These are phyloP conservation scores for Leishmania tarentolae DNA, from an alignment of 208 protist species.

Conservation along the genomic window DNA sequence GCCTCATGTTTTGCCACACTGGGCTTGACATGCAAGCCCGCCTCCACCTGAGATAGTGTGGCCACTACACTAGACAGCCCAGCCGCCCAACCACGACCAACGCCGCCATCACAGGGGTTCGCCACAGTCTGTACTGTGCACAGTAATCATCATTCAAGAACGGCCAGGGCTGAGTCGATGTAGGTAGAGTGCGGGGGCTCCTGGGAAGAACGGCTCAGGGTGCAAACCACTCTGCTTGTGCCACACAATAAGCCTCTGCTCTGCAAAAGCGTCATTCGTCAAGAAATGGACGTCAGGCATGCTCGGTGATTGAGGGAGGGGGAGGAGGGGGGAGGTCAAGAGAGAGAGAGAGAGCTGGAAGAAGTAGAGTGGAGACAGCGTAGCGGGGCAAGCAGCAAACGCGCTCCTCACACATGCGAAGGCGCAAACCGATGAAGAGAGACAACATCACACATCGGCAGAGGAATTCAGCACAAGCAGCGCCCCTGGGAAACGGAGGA, in stretches of 20 bases:
- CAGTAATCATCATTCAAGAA: conserved; percentile 40
- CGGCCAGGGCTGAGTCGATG: conserved; percentile 34
- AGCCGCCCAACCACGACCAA: conserved; percentile 56
- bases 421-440: not conserved
- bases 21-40: conserved; percentile 52
- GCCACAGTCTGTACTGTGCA: conserved; percentile 42
- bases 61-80: conserved; percentile 72
- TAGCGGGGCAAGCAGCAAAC: not conserved
- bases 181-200: conserved; percentile 50
- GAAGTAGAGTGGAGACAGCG: not conserved
- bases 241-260: conserved; percentile 47
- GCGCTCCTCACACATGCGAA: not conserved
- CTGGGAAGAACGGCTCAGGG: conserved; percentile 41
- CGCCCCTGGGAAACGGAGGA: not conserved
- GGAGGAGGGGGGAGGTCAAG: not conserved
- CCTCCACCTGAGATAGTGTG: conserved; percentile 53
- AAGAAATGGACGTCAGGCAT: conserved; percentile 18
- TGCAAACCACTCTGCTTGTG: conserved; percentile 54
- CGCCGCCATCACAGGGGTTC: conserved; percentile 52
- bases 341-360: conserved; percentile 17
- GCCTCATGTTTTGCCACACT: conserved; percentile 47
- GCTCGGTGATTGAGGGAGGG: not conserved
- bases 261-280: conserved; percentile 14
- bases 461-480: not conserved
- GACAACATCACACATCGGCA: not conserved